phyloP scores from a whole-genome alignment of 2,329 filamentous ascomycete species.

The Ophiostoma australiae region DNA sequence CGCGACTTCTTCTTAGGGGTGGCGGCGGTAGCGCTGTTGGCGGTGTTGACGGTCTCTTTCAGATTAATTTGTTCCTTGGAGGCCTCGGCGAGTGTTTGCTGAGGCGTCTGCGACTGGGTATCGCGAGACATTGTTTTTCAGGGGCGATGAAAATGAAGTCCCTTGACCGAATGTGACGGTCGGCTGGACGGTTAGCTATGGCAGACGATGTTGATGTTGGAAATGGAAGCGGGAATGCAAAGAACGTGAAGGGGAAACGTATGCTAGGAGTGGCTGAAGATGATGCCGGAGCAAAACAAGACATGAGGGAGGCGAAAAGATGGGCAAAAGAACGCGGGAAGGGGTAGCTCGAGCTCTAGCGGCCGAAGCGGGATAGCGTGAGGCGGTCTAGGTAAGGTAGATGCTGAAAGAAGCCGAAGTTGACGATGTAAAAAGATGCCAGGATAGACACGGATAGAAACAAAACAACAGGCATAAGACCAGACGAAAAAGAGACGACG shows the following conservation, averaged over 20 bases:
- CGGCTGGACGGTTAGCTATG: background rate
- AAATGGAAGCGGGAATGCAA: background rate
- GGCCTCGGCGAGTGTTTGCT: constrained; percentile 36
- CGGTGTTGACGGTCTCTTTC: constrained; percentile 35
- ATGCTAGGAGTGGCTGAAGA: constrained; percentile 2
- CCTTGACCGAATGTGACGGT: background rate
- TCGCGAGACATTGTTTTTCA: constrained; percentile 33
- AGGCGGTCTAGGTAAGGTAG: background rate
- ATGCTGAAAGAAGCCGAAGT: background rate
- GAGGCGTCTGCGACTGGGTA: constrained; percentile 36
- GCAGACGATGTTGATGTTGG: background rate
- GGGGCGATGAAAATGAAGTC: background rate
- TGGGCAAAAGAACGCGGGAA: constrained; percentile 5
- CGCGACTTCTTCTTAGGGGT: constrained; percentile 43
- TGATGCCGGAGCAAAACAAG: background rate
- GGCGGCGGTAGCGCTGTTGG: constrained; percentile 18
- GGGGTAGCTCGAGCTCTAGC: constrained; percentile 2
- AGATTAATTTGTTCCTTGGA: constrained; percentile 43
- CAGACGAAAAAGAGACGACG: background rate
- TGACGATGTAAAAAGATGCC: background rate
- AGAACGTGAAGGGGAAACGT: background rate
- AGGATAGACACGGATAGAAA: background rate
- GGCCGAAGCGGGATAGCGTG: constrained; percentile 3
- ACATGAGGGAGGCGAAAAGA: constrained; percentile 1
- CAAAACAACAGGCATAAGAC: background rate